These are phyloP conservation scores for Aspergillus sp. DNA, from an alignment of 2,329 filamentous ascomycete species.

Conservation along the genomic window DNA sequence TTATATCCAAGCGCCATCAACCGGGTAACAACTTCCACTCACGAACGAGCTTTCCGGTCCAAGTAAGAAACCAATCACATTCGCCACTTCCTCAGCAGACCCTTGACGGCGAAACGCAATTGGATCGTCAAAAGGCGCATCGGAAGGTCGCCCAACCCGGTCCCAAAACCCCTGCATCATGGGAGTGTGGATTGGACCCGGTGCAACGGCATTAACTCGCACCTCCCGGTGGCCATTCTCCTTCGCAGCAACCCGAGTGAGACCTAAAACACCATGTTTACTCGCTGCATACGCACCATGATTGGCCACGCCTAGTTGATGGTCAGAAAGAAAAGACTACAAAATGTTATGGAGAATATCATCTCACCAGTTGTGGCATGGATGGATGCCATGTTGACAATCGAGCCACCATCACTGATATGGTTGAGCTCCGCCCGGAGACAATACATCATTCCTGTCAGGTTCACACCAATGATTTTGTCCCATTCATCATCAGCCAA, in stretches of 20 bases:
- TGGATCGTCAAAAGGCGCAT: slow-evolving; percentile 1
- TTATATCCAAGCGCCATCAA: slow-evolving; percentile 2
- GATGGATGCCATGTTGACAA: slow-evolving; percentile 6
- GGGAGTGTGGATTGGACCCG: slow-evolving; percentile 1
- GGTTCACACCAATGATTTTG: neutral
- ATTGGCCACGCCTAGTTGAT: neutral
- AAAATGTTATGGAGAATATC: no score
- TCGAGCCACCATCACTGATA: neutral
- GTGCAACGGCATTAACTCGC: slow-evolving; percentile 4
- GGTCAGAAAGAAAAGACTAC: neutral
- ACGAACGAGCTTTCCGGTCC: slow-evolving; percentile 4
- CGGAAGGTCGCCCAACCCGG: neutral
- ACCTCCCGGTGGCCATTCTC: slow-evolving; percentile 4
- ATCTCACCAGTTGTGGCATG: neutral
- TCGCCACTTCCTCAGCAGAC: neutral
- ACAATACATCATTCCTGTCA: neutral
- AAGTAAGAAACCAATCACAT: neutral
- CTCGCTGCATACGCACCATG: neutral
- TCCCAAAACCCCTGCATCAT: slow-evolving; percentile 1
- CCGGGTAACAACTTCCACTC: slow-evolving; percentile 5
- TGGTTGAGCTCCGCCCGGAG: neutral
- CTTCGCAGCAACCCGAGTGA: slow-evolving; percentile 1
- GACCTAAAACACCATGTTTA: slow-evolving; percentile 2
- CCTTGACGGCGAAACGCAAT: slow-evolving; percentile 2
- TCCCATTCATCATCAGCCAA: neutral